Base-by-base conservation (phyloP, 176 grass and related monocot genomes). In the Puya raimondii region DNA sequence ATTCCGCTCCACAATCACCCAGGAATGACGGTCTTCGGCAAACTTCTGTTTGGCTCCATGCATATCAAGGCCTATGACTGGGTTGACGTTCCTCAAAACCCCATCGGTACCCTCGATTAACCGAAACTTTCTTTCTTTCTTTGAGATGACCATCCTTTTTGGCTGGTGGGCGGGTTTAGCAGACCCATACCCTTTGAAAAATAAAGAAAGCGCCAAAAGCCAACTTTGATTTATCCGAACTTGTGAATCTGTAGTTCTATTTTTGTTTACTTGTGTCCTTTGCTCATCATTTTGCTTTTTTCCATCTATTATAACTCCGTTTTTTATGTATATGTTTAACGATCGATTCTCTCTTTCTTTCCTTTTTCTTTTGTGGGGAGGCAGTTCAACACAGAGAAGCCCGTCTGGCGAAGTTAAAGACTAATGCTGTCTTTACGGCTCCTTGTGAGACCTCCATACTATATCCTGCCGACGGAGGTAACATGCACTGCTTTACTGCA, bases 1-100 rank as follows among this genome's bases (percentile, higher is more conserved):
- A 90, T 97, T 70, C 94, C 94, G 50, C 89, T 97, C 0, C 94
- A 97, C 63, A 87, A 97, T 48, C 94, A 97, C 65, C 94, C 94
- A 5, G 94, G 86, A 4, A 97, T 97, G 93, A 97, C 93, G 1
- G 93, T 97, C 52, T 97, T 97, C 74, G 85, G 74, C 53, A 97
- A 97, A 48, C 84, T 97, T 2, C 84, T 97, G 2, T 79, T 92
- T 0, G 94, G 94, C 6, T 80, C 89, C 1, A 85, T 97, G 89
- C 94, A 92, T 47, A 72, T 83, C 50, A 88, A 85, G 73, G 92
- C 94, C 0, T 97, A 92, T 9, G 94, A 88, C 68, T 91, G 88
- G 88, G 82, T 72, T 61, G 74, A 73, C 11, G 54, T 48, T 15
- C 65, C 70, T 48, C 47, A 77, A 42, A 70, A 57, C 27, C 50